Evolutionary conservation across 495 filamentous ascomycete species (phyloP).

Genomic region (Penicillium diatomitis): DNA sequence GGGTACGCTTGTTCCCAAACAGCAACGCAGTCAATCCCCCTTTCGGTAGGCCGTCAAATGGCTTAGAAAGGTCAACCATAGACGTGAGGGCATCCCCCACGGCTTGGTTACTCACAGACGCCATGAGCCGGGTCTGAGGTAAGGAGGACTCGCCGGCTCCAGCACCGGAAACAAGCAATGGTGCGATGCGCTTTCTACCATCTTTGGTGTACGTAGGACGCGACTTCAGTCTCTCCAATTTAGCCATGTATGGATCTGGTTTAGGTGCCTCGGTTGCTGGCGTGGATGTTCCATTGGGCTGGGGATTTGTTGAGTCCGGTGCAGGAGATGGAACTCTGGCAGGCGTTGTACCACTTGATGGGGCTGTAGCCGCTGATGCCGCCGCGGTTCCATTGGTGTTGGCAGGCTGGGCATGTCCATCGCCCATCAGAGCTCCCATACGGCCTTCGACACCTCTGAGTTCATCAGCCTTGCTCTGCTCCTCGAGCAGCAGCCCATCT

Average conservation of each 20-base stretch:
- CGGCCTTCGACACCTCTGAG: slow-evolving; percentile 79
- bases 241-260: slow-evolving; percentile 52
- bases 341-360: slow-evolving; percentile 36
- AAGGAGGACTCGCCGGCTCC: slow-evolving; percentile 75
- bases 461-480: slow-evolving; percentile 85
- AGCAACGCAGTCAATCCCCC: slow-evolving; percentile 79
- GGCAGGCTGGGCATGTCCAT: slow-evolving; percentile 34
- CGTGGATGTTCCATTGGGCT: slow-evolving; percentile 30
- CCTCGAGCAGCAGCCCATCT: slow-evolving; percentile 77
- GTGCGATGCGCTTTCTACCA: slow-evolving; percentile 90
- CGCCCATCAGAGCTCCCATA: slow-evolving; percentile 98
- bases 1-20: slow-evolving; percentile 87
- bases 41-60: slow-evolving; percentile 85
- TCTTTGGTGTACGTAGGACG: slow-evolving; percentile 93
- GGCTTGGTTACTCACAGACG: slow-evolving; percentile 49
- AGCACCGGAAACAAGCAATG: slow-evolving; percentile 78
- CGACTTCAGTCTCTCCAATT: slow-evolving; percentile 73
- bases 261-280: slow-evolving; percentile 42
- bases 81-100: slow-evolving; percentile 70
- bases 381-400: slow-evolving; percentile 34
- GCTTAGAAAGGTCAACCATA: slow-evolving; percentile 84
- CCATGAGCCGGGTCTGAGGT: slow-evolving; percentile 75
- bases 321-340: slow-evolving; percentile 27
- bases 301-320: slow-evolving; percentile 27
- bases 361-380: slow-evolving; percentile 14